Evolutionary conservation across 305 asterid species (phyloP), one percentile per base, ranked within the genome.

Genomic region (Fraxinus sp.): DNA sequence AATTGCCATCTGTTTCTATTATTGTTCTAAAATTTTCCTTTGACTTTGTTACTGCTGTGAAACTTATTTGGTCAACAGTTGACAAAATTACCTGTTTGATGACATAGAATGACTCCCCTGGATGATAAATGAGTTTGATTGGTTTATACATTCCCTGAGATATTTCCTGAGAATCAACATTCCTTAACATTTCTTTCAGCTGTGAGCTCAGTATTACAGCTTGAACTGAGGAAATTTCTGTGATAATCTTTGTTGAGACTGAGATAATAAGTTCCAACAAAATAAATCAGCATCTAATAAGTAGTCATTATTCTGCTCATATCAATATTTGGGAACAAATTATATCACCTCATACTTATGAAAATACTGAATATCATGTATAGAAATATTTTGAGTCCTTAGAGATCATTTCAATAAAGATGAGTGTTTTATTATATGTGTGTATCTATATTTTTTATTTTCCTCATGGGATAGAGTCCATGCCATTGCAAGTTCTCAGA

Each of bases 131-230:
- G 49, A 93, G 94, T 76, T 92, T 94, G 86, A 90, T 89, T 57
- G 98, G 98, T 85, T 86, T 89, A 74, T 85, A 89, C 86, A 85
- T 86, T 81, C 91, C 95, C 24, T 83, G 88, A 70, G 87, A 85
- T 16, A 87, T 78, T 77, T 91, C 94, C 28, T 89, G 84, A n/a
- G 95, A 89, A 36, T 90, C 91, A 13, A 85, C 88, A 75, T 90
- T 89, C 90, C 84, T 86, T 78, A 96, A 76, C 84, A 96, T 90
- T 59, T 94, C 94, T 83, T 90, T 92, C 85, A 96, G 87, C 88
- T 94, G 98, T 73, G 97, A 93, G 89, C 94, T 96, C 81, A 94
- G 88, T 81, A 96, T 85, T 35, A 90, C 94, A 72, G 93, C 93
- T 91, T 91, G 98, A 3, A 96, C 90, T 0, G 99, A 91, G 49